Conservation (phyloP, 768 basidiomycete genomes). For the Leccinum pellstonianum region DNA sequence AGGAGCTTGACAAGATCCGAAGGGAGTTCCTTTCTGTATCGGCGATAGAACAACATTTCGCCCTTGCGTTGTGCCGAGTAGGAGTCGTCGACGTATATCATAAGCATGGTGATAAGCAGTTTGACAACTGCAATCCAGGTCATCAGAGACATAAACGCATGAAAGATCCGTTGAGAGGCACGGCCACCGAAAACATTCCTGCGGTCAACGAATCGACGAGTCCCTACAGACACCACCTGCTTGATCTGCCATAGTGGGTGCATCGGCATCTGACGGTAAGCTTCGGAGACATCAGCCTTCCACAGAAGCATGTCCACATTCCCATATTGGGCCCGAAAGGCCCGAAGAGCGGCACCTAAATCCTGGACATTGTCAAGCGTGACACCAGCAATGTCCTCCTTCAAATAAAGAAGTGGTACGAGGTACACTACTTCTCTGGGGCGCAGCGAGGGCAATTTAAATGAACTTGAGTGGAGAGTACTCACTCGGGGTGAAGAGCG, state of each 20-base stretch:
- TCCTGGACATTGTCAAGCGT: neutral
- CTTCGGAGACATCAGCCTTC: slow-evolving; percentile 40
- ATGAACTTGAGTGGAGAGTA: no score
- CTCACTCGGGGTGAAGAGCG: no score
- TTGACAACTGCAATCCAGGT: slow-evolving; percentile 29
- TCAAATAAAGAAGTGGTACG: no score
- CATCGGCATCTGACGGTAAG: slow-evolving; percentile 38
- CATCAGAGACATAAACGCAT: slow-evolving; percentile 33
- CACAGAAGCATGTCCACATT: slow-evolving; percentile 11
- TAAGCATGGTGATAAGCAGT: slow-evolving; percentile 12
- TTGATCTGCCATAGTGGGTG: slow-evolving; percentile 42
- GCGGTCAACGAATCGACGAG: slow-evolving; percentile 19
- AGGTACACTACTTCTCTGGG: no score
- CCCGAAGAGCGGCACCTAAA: slow-evolving; percentile 10
- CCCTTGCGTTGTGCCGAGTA: slow-evolving; percentile 4
- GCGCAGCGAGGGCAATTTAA: no score
- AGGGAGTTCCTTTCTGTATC: no score
- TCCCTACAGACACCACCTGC: slow-evolving; percentile 31
- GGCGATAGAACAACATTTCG: neutral
- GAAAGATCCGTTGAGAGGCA: slow-evolving; percentile 27
- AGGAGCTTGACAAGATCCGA: no score
- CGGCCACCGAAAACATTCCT: slow-evolving; percentile 27
- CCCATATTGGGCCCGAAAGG: neutral
- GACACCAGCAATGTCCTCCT: slow-evolving; percentile 15
- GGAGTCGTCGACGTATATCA: slow-evolving; percentile 32